Evolutionary conservation across 2,329 filamentous ascomycete species (phyloP).

Genomic region (Neofusicoccum sp.): DNA sequence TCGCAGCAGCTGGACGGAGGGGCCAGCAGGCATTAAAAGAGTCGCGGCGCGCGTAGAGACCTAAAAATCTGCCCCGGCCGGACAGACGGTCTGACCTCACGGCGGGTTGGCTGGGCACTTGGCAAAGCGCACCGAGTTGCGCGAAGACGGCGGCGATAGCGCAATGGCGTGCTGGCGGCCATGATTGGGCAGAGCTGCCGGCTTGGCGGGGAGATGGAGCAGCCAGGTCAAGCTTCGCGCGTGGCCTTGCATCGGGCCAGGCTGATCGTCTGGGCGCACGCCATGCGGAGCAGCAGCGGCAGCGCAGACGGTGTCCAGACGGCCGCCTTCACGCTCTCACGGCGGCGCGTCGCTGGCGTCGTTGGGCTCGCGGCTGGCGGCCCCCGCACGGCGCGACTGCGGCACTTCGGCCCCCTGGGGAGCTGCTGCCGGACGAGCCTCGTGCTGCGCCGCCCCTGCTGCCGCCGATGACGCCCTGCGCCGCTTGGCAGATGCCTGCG

Average conservation of each 20-base stretch:
- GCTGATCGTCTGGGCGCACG: not conserved
- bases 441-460: not conserved
- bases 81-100: conserved; percentile 7
- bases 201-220: not conserved
- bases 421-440: not conserved
- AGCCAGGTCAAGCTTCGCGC: conserved; percentile 9
- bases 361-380: too few species aligned
- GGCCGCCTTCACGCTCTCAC: not conserved
- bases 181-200: too few species aligned
- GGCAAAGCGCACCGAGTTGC: conserved; percentile 1
- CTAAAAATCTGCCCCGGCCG: too few species aligned
- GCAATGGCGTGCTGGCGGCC: conserved; percentile 6
- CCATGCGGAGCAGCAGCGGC: not conserved
- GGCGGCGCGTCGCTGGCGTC: not conserved
- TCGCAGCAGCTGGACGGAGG: not conserved
- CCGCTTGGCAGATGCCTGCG: not conserved
- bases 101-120: conserved; percentile 4
- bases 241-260: not conserved
- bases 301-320: not conserved
- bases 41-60: not conserved
- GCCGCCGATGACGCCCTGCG: conserved; percentile 5
- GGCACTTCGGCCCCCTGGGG: not conserved
- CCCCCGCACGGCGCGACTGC: not conserved
- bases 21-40: not conserved
- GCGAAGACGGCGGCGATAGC: conserved; percentile 5